phyloP scores from a whole-genome alignment of 768 basidiomycete genomes.

The Amanita exitialis region DNA sequence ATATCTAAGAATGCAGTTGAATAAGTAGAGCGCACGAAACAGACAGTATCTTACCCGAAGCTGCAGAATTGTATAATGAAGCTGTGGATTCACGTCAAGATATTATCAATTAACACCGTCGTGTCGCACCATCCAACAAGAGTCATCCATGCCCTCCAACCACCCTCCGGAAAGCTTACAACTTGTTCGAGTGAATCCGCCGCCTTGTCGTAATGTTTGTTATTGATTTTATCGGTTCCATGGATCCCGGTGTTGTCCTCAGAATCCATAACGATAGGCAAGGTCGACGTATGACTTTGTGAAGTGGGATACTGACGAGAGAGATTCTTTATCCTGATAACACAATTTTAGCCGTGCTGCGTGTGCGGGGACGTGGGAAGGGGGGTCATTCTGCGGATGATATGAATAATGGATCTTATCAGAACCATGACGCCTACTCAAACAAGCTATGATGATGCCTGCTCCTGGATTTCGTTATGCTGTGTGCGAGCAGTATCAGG shows the following conservation, averaged over 20 bases:
- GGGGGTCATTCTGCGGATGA: no score
- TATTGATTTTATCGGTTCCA: background rate
- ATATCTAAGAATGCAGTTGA: slow-evolving; percentile 16
- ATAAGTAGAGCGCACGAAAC: background rate
- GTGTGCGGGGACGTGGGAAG: background rate
- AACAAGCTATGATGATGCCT: no score
- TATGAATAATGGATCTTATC: no score
- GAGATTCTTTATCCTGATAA: no score
- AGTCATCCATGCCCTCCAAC: slow-evolving; percentile 30
- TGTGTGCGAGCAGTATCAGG: no score
- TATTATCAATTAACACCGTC: background rate
- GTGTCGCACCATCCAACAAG: slow-evolving; percentile 31
- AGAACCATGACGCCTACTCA: no score
- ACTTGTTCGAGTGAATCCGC: background rate
- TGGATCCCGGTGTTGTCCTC: background rate
- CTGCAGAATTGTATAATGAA: slow-evolving; percentile 31
- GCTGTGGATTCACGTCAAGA: slow-evolving; percentile 12
- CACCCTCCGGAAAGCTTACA: slow-evolving; percentile 25
- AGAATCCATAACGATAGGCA: background rate
- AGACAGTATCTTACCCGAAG: slow-evolving; percentile 24
- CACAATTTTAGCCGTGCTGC: no score
- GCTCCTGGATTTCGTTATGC: no score
- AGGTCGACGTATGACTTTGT: no score
- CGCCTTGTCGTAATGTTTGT: background rate
- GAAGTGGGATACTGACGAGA: no score